These are phyloP conservation scores for Claviceps fusiformis DNA, from an alignment of 2,329 filamentous ascomycete species.

Conservation along the genomic window DNA sequence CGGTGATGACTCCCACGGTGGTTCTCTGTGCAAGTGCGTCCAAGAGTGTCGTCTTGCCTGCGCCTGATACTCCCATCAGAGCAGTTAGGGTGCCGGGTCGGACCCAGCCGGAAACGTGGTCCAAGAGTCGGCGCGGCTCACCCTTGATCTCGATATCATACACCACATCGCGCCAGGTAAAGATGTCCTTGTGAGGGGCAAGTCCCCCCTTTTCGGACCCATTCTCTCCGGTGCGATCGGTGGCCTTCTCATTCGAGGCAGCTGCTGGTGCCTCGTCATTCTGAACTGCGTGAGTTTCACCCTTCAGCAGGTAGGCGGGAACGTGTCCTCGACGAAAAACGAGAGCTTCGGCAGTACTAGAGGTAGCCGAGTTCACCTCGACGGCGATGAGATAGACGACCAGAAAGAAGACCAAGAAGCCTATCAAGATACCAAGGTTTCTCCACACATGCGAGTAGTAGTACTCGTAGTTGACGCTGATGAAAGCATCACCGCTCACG, in stretches of 20 bases:
- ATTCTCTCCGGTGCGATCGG: conserved; percentile 4
- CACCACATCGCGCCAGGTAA: conserved; percentile 67
- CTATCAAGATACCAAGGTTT: conserved; percentile 56
- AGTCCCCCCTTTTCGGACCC: conserved; percentile 14
- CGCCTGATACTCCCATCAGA: conserved; percentile 49
- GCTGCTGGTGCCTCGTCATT: conserved; percentile 17
- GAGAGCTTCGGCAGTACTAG: conserved; percentile 53
- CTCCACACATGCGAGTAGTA: conserved; percentile 46
- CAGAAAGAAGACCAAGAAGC: conserved; percentile 51
- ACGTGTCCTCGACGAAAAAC: conserved; percentile 48
- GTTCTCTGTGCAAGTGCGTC: conserved; percentile 34
- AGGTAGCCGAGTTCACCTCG: conserved; percentile 50
- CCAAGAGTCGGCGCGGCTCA: conserved; percentile 55
- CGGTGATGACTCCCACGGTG: conserved; percentile 48
- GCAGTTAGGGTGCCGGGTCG: conserved; percentile 80
- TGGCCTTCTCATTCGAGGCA: conserved; percentile 10
- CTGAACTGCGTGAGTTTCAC: conserved; percentile 15
- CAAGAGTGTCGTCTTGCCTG: conserved; percentile 30
- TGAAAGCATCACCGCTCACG: conserved; percentile 49
- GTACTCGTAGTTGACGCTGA: conserved; percentile 42
- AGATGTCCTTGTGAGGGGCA: conserved; percentile 41
- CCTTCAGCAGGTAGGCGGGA: conserved; percentile 26
- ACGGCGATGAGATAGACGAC: conserved; percentile 46
- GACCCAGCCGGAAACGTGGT: conserved; percentile 77
- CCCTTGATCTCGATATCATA: conserved; percentile 62